These are phyloP conservation scores for Anthracocystis setariae DNA, from an alignment of 1,284 basidiomycete species.

Conservation along the genomic window DNA sequence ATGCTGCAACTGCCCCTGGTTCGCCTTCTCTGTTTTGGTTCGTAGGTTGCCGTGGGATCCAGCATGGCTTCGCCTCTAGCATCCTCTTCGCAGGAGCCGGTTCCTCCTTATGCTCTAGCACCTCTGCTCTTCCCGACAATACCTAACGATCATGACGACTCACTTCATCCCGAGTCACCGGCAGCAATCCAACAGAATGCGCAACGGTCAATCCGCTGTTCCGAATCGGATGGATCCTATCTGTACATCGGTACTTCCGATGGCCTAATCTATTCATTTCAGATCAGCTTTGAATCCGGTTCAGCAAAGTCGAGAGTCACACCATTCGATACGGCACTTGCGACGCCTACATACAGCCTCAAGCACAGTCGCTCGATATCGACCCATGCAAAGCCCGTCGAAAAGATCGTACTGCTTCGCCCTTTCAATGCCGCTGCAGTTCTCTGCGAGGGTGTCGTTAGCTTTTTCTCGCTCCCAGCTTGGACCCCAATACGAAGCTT, in stretches of 20 bases:
- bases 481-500: conserved; percentile 36
- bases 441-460: conserved; percentile 45
- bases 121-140: conserved; percentile 55
- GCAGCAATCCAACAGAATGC: conserved; percentile 41
- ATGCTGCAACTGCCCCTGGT: background rate
- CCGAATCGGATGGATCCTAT: conserved; percentile 35
- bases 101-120: conserved; percentile 41
- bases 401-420: conserved; percentile 41
- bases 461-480: conserved; percentile 43
- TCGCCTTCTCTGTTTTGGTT: background rate
- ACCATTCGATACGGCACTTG: background rate
- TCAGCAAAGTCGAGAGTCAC: background rate
- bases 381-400: conserved; percentile 37
- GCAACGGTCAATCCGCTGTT: conserved; percentile 42
- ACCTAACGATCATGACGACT: conserved; percentile 14
- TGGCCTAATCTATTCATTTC: conserved; percentile 47
- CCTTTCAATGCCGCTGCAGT: conserved; percentile 38
- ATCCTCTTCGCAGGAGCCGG: conserved; percentile 20
- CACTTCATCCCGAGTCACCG: conserved; percentile 38
- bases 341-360: conserved; percentile 10
- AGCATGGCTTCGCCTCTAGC: conserved; percentile 15
- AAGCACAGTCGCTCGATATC: conserved; percentile 27
- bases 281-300: conserved; percentile 14
- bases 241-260: conserved; percentile 58
- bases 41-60: background rate